Evolutionary conservation across 202 grass and related monocot species (phyloP), one percentile per base, ranked within the genome.

Genomic region (Carex sylvatica): DNA sequence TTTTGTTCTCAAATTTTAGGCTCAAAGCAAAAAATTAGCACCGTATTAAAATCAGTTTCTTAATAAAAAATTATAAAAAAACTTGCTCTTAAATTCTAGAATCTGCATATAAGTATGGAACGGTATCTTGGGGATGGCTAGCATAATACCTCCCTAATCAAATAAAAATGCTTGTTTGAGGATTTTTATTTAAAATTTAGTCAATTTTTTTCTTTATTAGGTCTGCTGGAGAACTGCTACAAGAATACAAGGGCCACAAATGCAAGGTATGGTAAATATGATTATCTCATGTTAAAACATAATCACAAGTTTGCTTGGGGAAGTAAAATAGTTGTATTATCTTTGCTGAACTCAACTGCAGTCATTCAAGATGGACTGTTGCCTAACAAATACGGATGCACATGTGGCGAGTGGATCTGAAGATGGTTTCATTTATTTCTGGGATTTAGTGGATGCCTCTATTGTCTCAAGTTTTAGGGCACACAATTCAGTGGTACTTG

Each of bases 281-380:
- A 38, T 49, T 26, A 44, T 13, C 6, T 54, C 7, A 10, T 75
- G 71, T 55, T 75, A 31, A 30, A 74, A 31, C 46, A 30, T n/a
- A 72, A 24, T 58, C 55, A 0, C 52, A 77, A 36, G 6, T 11
- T 77, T 47, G 59, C 20, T 49, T n/a, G 16, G 51, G 44, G 74
- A 30, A 55, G 30, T 67, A 15, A 67, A 38, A 75, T 66, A 47
- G 13, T 18, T 51, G n/a, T 70, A 78, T 47, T 61, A 61, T n/a
- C 6, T 75, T 54, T 69, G 40, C 10, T 80, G 14, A 35, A 77
- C 71, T 56, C 20, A 5, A 59, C 24, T 68, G 18, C 64, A 95
- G 95, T 91, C 95, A 20, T 95, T 80, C 92, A 98, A 95, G 85
- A 95, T 98, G 95, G 92, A 98, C 88, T 98, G 90, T 65, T 98